Conservation (phyloP, 768 basidiomycete genomes). For the Hygrocybe coccinea region DNA sequence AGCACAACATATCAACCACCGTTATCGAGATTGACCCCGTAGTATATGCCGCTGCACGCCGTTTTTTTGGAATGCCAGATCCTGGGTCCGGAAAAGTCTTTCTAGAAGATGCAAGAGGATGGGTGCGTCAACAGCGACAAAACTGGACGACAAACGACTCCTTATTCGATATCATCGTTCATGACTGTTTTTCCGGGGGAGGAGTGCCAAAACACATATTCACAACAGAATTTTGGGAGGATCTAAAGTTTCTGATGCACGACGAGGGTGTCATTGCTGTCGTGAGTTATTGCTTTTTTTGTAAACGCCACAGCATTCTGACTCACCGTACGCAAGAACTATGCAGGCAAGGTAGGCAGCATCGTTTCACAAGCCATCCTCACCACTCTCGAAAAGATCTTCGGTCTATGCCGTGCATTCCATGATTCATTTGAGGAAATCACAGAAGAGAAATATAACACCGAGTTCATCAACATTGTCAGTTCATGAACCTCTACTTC, state of each 20-base stretch:
- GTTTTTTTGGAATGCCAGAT: constrained; percentile 74
- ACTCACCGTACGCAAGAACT: constrained; percentile 53
- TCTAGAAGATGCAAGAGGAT: constrained; percentile 71
- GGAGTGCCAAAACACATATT: constrained; percentile 84
- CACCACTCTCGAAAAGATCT: constrained; percentile 63
- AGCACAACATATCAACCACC: constrained; percentile 66
- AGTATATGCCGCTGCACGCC: constrained; percentile 77
- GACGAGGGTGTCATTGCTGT: constrained; percentile 75
- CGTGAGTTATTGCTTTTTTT: constrained; percentile 42
- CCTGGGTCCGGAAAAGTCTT: constrained; percentile 57
- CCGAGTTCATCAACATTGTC: constrained; percentile 73
- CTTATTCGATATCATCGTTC: constrained; percentile 69
- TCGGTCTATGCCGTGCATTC: constrained; percentile 77
- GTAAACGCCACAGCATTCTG: not conserved
- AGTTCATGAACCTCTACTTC: constrained; percentile 16
- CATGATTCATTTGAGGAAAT: constrained; percentile 56
- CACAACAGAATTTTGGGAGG: constrained; percentile 78
- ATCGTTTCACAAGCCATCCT: constrained; percentile 61
- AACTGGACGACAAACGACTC: constrained; percentile 21
- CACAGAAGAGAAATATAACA: constrained; percentile 42
- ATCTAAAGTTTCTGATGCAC: constrained; percentile 57
- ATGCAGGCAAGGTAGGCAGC: constrained; percentile 67
- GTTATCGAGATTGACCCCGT: constrained; percentile 92
- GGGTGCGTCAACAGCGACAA: constrained; percentile 44
- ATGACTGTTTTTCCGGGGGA: constrained; percentile 94